A percentile compares a stretch with the other conserved stretches of the same genome.
These are phyloP conservation scores for Penicillium lividum DNA, from an alignment of 495 filamentous ascomycete genomes.

Conservation along the genomic window DNA sequence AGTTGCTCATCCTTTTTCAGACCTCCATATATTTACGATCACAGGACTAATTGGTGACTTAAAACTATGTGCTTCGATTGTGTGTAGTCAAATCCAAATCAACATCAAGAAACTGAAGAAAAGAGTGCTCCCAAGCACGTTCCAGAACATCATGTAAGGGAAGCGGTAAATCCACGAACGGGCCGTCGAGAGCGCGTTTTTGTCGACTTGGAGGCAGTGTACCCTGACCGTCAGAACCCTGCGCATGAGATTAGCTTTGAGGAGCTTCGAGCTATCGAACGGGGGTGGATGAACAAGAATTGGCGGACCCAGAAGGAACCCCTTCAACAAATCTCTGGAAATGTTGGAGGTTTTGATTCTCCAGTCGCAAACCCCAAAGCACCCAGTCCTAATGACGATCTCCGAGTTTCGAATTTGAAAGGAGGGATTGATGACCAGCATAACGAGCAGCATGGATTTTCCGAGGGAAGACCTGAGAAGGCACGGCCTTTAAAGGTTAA, in stretches of 20 bases:
- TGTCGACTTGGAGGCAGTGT: constrained; percentile 80
- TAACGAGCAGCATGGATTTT: constrained; percentile 34
- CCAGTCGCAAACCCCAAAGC: constrained; percentile 16
- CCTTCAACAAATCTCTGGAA: constrained; percentile 43
- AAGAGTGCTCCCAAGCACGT: constrained; percentile 32
- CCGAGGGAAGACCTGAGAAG: constrained; percentile 40
- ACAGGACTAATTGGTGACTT: constrained; percentile 90
- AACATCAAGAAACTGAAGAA: constrained; percentile 34
- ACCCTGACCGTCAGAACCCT: constrained; percentile 70
- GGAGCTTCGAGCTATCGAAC: constrained; percentile 76
- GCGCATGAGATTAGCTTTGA: constrained; percentile 81
- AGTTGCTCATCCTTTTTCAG: constrained; percentile 34
- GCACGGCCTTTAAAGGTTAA: constrained; percentile 73
- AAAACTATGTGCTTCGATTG: constrained; percentile 56
- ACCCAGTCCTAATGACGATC: constrained; percentile 16
- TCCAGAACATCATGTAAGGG: constrained; percentile 61
- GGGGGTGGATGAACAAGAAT: constrained; percentile 73
- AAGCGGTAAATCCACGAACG: constrained; percentile 73
- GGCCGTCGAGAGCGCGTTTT: constrained; percentile 82
- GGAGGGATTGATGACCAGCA: constrained; percentile 27
- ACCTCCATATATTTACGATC: constrained; percentile 80
- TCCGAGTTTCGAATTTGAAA: constrained; percentile 33
- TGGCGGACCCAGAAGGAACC: constrained; percentile 56
- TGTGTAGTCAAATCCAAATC: constrained; percentile 59
- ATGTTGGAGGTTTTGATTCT: constrained; percentile 23